These are phyloP conservation scores for Dactylellina sp. DNA, from an alignment of 2,329 filamentous ascomycete species.

Conservation along the genomic window DNA sequence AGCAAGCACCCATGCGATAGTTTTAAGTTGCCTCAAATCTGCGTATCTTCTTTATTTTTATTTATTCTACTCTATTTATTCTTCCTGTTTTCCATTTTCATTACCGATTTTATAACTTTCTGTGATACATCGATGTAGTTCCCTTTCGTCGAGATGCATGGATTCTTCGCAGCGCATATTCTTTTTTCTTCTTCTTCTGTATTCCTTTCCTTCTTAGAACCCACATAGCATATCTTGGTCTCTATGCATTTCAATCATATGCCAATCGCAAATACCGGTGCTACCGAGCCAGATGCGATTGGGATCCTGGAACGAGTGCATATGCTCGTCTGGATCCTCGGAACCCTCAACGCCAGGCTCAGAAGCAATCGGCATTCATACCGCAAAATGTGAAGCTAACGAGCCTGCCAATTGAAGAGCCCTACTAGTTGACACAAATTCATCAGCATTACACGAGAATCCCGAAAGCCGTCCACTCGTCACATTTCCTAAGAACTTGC, in stretches of 20 bases:
- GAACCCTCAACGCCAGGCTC: constrained; percentile 16
- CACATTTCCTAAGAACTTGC: constrained; percentile 49
- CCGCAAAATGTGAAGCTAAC: constrained; percentile 53
- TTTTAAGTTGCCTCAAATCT: too few relatives aligned
- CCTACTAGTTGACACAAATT: constrained; percentile 30
- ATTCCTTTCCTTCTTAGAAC: constrained; percentile 23
- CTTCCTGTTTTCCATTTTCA: not conserved
- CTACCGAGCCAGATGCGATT: constrained; percentile 9
- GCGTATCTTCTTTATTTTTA: not conserved
- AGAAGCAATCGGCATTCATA: constrained; percentile 55
- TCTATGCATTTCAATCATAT: too few relatives aligned
- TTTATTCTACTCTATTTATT: not conserved
- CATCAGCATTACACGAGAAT: constrained; percentile 54
- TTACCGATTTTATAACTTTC: too few relatives aligned
- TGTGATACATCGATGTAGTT: too few relatives aligned
- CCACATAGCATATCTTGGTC: not conserved
- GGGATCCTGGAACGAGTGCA: constrained; percentile 40
- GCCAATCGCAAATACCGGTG: too few relatives aligned
- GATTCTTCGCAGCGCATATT: too few relatives aligned
- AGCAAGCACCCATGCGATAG: too few relatives aligned
- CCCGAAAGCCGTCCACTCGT: constrained; percentile 41
- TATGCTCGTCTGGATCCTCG: constrained; percentile 32
- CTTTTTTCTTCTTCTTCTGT: constrained; percentile 24
- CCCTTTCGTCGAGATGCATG: too few relatives aligned
- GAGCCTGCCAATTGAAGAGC: constrained; percentile 50